Conservation (phyloP, 805 yeast genomes). For the Candida arabinofermentans region DNA sequence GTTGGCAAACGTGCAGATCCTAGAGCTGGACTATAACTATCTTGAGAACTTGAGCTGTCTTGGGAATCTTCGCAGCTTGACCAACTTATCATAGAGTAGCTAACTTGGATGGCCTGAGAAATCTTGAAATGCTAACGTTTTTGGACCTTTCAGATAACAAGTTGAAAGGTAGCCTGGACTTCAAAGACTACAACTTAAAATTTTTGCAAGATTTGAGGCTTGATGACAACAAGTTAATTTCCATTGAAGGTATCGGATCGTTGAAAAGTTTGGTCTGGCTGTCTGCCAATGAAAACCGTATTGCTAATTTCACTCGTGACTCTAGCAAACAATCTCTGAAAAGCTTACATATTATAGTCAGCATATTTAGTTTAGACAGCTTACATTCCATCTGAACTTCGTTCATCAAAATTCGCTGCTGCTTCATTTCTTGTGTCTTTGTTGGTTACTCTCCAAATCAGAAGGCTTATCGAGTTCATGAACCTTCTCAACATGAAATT, state of each 20-base stretch:
- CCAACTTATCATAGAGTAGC: constrained; percentile 33
- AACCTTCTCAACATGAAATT: neutral
- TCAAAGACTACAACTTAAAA: constrained; percentile 31
- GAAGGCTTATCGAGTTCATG: constrained; percentile 2
- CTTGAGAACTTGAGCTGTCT: constrained; percentile 36
- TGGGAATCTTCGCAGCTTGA: constrained; percentile 37
- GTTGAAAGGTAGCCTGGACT: constrained; percentile 36
- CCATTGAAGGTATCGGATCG: constrained; percentile 33
- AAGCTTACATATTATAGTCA: constrained; percentile 36
- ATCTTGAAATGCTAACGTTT: constrained; percentile 36
- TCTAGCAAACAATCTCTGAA: constrained; percentile 30
- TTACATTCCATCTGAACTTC: neutral
- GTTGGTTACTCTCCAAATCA: constrained; percentile 1
- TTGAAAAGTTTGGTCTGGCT: constrained; percentile 35
- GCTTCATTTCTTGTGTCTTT: neutral
- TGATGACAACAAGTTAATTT: constrained; percentile 38
- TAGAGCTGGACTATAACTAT: constrained; percentile 38
- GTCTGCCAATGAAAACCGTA: constrained; percentile 39
- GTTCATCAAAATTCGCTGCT: neutral
- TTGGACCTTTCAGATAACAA: constrained; percentile 41
- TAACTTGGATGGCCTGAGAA: constrained; percentile 34
- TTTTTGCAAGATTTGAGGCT: constrained; percentile 42
- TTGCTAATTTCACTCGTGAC: constrained; percentile 25
- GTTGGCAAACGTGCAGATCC: constrained; percentile 37
- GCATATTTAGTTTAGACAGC: no score